Percentiles rank a stretch among this genome's conserved stretches.
These are phyloP conservation scores for Trichoderma sp. DNA, from an alignment of 2,329 filamentous ascomycete species.

Conservation along the genomic window DNA sequence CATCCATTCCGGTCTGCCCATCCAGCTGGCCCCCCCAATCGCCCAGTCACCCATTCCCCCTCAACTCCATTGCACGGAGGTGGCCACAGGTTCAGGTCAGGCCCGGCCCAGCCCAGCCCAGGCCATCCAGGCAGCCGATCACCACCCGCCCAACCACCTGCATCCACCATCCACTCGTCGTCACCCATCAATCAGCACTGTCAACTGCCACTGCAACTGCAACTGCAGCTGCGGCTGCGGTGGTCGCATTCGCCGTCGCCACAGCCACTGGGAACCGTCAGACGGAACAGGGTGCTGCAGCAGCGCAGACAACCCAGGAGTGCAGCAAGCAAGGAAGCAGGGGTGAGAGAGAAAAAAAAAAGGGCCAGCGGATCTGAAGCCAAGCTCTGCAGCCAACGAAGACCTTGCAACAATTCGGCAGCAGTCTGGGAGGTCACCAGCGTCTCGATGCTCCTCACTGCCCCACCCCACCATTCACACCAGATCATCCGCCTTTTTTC, in stretches of 20 bases:
- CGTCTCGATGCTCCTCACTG: constrained; percentile 25
- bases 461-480: constrained; percentile 28
- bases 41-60: too few relatives aligned
- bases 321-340: constrained; percentile 23
- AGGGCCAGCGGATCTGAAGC: constrained; percentile 18
- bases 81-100: constrained; percentile 13
- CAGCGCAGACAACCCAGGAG: constrained; percentile 19
- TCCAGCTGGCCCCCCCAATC: constrained; percentile 3
- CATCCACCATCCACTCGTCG: constrained; percentile 8
- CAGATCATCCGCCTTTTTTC: constrained; percentile 27
- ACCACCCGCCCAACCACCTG: background rate
- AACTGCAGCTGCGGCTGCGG: constrained; percentile 18
- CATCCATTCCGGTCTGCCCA: constrained; percentile 12
- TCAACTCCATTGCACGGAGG: background rate
- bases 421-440: constrained; percentile 27
- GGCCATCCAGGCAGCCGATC: constrained; percentile 24
- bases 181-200: constrained; percentile 18
- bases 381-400: constrained; percentile 26
- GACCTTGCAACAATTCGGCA: constrained; percentile 22
- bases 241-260: constrained; percentile 13
- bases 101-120: background rate
- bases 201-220: constrained; percentile 11
- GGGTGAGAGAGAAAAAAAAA: constrained; percentile 18
- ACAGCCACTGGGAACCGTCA: constrained; percentile 23
- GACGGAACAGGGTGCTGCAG: constrained; percentile 22